Evolutionary conservation across 2,329 filamentous ascomycete genomes (phyloP), one percentile per base, ranked within the genome.

Genomic region (Colletotrichum sp.): DNA sequence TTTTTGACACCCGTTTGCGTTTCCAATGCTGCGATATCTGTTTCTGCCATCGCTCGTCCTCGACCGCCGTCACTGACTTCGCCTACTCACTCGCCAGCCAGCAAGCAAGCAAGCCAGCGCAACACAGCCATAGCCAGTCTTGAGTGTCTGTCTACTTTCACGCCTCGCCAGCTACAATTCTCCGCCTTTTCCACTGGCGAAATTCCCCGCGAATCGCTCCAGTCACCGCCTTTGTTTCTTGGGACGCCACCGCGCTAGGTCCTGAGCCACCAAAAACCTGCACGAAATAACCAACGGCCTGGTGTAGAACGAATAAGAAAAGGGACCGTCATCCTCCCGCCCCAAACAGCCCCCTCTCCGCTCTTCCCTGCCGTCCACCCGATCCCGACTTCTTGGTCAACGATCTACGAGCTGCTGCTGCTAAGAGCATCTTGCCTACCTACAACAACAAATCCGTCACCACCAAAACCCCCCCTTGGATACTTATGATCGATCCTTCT

Each of bases 201-300:
- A 75, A 70, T 62, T 62, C 67, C 77, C 73, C 77, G 71, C 76
- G 61, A 75, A 72, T 78, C 76, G 58, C 75, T 70, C 73, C 65
- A 71, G 77, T 78, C 77, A 78, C 76, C 77, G 76, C 77, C 76
- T 77, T 77, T 78, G 76, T 77, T 76, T 78, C 70, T 70, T 69
- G 71, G 72, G 70, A 74, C 77, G 76, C 76, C 67, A 77, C 77
- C 70, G 66, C 76, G 72, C 77, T 75, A 75, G 67, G 73, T 75
- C 70, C 73, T 72, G 73, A 75, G 73, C 74, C 74, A 76, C 65
- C 71, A 32, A 73, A 76, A 70, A 73, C 70, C 71, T 76, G 74
- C 74, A 70, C 74, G 58, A 58, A 36, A 76, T 67, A 76, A 43
- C 71, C 74, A 76, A 73, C 70, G 74, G 74, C 70, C 34, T 74